These are phyloP conservation scores for Alternaria panax DNA, from an alignment of 2,329 filamentous ascomycete genomes.

Conservation along the genomic window DNA sequence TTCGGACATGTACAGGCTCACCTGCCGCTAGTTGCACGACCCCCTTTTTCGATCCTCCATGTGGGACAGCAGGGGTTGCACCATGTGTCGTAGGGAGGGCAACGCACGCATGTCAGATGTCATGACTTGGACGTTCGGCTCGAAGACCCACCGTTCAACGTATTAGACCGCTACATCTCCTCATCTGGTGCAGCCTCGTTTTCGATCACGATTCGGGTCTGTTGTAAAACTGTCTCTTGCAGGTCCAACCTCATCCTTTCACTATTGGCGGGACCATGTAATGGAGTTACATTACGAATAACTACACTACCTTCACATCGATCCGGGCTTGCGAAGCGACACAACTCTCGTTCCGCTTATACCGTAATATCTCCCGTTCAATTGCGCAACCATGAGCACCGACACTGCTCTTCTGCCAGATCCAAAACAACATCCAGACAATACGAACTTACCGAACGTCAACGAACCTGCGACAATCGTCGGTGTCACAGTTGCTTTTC, in stretches of 20 bases:
- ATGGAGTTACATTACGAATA: constrained; percentile 9
- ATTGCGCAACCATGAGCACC: constrained; percentile 8
- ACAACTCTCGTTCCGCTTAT: not conserved
- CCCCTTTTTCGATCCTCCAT: constrained; percentile 27
- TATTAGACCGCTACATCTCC: constrained; percentile 15
- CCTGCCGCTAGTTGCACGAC: constrained; percentile 22
- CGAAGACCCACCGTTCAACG: constrained; percentile 11
- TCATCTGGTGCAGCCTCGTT: constrained; percentile 7
- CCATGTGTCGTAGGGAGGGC: constrained; percentile 16
- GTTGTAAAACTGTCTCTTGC: not conserved
- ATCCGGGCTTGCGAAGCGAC: not conserved
- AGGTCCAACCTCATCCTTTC: not conserved
- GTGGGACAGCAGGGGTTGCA: constrained; percentile 22
- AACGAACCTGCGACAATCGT: constrained; percentile 42
- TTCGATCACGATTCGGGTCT: constrained; percentile 2
- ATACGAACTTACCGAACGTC: constrained; percentile 37
- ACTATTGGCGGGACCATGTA: constrained; percentile 8
- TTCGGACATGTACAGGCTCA: constrained; percentile 17
- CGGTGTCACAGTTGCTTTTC: constrained; percentile 37
- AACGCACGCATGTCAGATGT: constrained; percentile 16
- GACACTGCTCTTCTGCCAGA: not conserved
- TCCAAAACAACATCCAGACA: constrained; percentile 32
- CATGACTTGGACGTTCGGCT: constrained; percentile 13
- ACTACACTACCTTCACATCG: constrained; percentile 1
- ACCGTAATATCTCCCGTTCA: not conserved